These are phyloP conservation scores for Gilbertella persicaria DNA, from an alignment of 371 early-diverging fungal species.

Conservation along the genomic window DNA sequence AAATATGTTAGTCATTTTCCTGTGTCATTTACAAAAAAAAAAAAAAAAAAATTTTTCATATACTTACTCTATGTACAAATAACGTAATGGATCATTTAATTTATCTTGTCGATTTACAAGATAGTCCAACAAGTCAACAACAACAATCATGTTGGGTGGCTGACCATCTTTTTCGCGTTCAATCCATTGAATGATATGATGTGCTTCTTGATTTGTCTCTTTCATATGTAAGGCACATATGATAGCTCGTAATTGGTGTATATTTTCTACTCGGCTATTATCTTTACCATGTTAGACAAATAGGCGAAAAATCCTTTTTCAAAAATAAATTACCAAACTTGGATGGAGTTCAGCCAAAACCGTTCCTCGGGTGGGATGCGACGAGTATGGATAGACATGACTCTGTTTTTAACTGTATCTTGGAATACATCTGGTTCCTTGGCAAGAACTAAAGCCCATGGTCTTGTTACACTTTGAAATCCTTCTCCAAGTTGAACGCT, in stretches of 20 bases:
- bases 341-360: constrained; percentile 18
- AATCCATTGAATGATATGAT: constrained; percentile 25
- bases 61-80: constrained; percentile 8
- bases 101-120: not conserved
- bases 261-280: constrained; percentile 21
- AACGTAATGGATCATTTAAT: constrained; percentile 1
- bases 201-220: not conserved
- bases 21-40: too few species aligned
- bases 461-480: constrained; percentile 10
- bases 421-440: not conserved
- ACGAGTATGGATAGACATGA: not conserved
- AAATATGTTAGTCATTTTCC: constrained; percentile 5
- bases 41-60: constrained; percentile 8
- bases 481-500: constrained; percentile 7
- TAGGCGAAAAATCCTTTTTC: not conserved
- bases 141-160: constrained; percentile 32
- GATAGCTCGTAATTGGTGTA: constrained; percentile 22
- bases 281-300: constrained; percentile 1
- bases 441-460: constrained; percentile 20
- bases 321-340: constrained; percentile 14
- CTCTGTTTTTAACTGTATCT: not conserved
- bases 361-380: constrained; percentile 5
- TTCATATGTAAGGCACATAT: constrained; percentile 22
- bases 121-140: constrained; percentile 26
- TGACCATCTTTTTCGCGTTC: constrained; percentile 29